Percentiles rank a stretch among this genome's conserved stretches.
Conservation (phyloP, 208 protist species). For the Wallacemonas sp. region DNA sequence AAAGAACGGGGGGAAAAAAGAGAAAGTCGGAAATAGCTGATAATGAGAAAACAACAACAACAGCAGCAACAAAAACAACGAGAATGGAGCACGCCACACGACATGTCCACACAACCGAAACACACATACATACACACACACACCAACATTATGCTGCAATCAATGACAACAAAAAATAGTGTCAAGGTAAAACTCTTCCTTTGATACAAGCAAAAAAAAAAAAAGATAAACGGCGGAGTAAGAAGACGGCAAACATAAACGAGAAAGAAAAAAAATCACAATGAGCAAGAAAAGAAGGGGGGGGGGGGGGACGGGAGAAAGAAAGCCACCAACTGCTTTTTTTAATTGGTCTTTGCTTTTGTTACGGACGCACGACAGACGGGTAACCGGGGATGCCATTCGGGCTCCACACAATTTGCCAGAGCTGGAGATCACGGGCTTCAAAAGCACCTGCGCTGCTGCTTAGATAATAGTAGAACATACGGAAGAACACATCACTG, state of each 20-base stretch:
- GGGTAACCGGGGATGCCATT: conserved; percentile 42
- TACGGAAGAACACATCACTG: conserved; percentile 47
- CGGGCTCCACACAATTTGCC: conserved; percentile 58
- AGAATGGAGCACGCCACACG: neutral
- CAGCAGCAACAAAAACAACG: neutral
- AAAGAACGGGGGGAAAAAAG: neutral
- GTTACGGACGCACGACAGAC: conserved; percentile 19
- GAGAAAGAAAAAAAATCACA: conserved; percentile 3
- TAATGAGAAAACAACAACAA: neutral
- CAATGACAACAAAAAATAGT: conserved; percentile 9
- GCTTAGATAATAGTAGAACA: conserved; percentile 74
- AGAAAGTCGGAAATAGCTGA: neutral
- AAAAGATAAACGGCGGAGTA: neutral
- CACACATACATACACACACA: conserved; percentile 1
- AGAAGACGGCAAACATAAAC: conserved; percentile 1
- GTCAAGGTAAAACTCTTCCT: no score
- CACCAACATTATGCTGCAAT: neutral
- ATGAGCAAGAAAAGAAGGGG: neutral
- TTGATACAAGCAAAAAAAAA: conserved; percentile 7
- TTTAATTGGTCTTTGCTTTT: no score
- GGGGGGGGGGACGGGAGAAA: conserved; percentile 15
- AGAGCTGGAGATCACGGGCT: conserved; percentile 55
- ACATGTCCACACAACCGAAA: neutral
- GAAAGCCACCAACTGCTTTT: no score
- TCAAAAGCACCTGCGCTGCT: conserved; percentile 53